Base-by-base conservation (phyloP, 345 rosid species). In the Nasturtium officinale region DNA sequence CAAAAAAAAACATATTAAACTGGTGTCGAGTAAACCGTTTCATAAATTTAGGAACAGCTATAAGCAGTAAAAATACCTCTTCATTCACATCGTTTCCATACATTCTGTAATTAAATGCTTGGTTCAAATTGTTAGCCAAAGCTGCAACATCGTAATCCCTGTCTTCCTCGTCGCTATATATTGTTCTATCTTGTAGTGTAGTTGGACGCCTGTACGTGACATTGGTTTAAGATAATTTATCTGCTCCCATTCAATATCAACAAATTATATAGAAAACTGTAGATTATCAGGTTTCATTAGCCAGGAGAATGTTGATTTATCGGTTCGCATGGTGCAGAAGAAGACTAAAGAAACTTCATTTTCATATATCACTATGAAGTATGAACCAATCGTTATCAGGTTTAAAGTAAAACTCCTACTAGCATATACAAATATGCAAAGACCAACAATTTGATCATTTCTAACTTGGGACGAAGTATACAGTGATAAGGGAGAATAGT, bases 121-220 rank as follows among this genome's bases (percentile, higher is more conserved):
- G 94, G 73, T 83, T 95, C 77, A 95, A 77, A 77, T 92, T 89
- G 77, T 90, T 95, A 3, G 99, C 96, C 57, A 95, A 85, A 77
- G 96, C 94, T 40, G 96, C 94, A 79, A 95, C 97, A 83, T 91
- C 96, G 81, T 90, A 95, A 74, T 91, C 96, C 69, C 85, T 80
- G 76, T 92, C 97, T 67, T 95, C 98, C 45, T 91, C 98, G 25
- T 92, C 98, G 46, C 98, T 92, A 54, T 96, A 54, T 96, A 89
- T 87, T 15, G 91, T 80, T 85, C 98, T 91, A 71, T 91, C 99
- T 67, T 91, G 98, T 79, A 91, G 72, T 23, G 96, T 90, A 45
- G 92, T 89, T 21, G 99, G 99, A 25, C 97, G 97, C 73, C 99
- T 95, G 92, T 68, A 83, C 11, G 79, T 26, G 59, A 26, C 46